Base-by-base conservation (phyloP, 2,329 filamentous ascomycete genomes). In the Bimuria novae-zelandiae region DNA sequence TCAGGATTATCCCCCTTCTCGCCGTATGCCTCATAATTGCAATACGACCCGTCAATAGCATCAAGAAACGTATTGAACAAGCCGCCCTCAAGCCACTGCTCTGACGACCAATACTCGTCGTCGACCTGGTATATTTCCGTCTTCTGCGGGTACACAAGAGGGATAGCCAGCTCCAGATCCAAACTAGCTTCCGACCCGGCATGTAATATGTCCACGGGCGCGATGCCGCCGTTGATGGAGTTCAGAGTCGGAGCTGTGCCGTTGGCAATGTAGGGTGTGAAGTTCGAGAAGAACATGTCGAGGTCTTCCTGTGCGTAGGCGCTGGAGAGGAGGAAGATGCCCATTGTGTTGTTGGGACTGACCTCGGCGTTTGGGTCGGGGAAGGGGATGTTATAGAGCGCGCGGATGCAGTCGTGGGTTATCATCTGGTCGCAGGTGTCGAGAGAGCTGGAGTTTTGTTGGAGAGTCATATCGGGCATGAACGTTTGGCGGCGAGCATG, bases 351-450 rank as follows among this genome's bases (percentile, higher is more conserved):
- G 19, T 49, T 33, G 11, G 46, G 35, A 19, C 35, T 49, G 12
- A 49, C 36, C 16, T 32, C 14, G 14, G 35, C 36, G 14, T 41
- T 8, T 10, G n/a, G 27, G 29, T 50, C 35, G 16, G 36, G 47
- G 19, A 33, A 27, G 23, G 69, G 69, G 47, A 76, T 70, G 29
- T 66, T 63, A 55, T 76, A 76, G 3, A 76, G 56, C 8, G 65
- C 68, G 7, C 70, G 60, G n/a, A 75, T 56, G 60, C 84, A 87
- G 36, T 77, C 76, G 0, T 83, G 82, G 0, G 82, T 85, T 57
- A 86, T 84, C 62, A 80, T 78, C 12, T 71, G 68, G 59, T 82
- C 79, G 63, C 84, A 87, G 35, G 30, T 36, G 14, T 30, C 29
- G 32, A 47, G 32, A 8, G 44, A 66, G 65, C 36, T 67, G 59